Evolutionary conservation across 1,284 basidiomycete species (phyloP).

Genomic region (Naganishia liquefaciens): DNA sequence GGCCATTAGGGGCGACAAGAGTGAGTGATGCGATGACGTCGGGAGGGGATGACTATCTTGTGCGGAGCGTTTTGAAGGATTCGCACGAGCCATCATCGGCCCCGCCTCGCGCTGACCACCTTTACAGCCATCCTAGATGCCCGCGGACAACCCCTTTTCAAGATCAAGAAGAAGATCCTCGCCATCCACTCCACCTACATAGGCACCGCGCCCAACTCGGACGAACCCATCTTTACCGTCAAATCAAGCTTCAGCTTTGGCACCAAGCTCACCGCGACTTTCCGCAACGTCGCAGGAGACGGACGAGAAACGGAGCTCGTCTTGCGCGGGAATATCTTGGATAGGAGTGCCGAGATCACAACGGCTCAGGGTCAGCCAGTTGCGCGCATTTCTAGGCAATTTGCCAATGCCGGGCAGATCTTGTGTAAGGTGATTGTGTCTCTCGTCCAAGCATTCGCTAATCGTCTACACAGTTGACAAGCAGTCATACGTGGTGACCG

Average conservation of each 20-base stretch:
- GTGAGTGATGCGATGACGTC: neutral
- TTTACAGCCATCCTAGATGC: constrained; percentile 23
- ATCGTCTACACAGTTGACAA: constrained; percentile 11
- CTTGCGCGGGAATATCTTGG: constrained; percentile 22
- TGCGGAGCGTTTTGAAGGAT: neutral
- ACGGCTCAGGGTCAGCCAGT: constrained; percentile 12
- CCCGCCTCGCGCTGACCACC: neutral
- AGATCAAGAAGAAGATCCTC: constrained; percentile 19
- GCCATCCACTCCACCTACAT: constrained; percentile 25
- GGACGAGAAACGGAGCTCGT: constrained; percentile 19
- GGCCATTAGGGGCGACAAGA: constrained; percentile 11
- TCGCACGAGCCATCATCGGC: neutral
- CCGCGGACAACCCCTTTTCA: constrained; percentile 21
- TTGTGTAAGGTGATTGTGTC: constrained; percentile 7
- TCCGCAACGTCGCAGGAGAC: constrained; percentile 23
- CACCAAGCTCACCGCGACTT: constrained; percentile 20
- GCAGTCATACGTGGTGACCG: constrained; percentile 27
- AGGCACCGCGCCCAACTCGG: constrained; percentile 1
- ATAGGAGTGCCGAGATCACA: constrained; percentile 29
- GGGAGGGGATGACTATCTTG: neutral
- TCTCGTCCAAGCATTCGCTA: neutral
- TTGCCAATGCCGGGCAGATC: constrained; percentile 26
- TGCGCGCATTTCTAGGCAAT: constrained; percentile 17
- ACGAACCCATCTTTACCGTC: constrained; percentile 5
- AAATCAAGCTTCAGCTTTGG: constrained; percentile 25